phyloP scores from a whole-genome alignment of 495 filamentous ascomycete species.

The Pyronema domesticum region DNA sequence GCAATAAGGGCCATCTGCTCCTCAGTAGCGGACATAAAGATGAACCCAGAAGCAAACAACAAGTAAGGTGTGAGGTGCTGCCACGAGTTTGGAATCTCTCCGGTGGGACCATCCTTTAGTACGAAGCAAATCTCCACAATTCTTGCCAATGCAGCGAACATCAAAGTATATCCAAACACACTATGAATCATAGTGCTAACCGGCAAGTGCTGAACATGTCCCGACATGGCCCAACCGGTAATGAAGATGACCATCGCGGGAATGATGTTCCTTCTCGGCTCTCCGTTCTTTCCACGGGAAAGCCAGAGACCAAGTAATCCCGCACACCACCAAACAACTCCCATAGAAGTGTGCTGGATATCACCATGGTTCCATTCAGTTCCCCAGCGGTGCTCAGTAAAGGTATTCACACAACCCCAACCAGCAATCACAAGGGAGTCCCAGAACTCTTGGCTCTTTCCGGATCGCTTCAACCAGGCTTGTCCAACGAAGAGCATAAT shows the following conservation, averaged over 20 bases:
- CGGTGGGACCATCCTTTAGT: slow-evolving; percentile 46
- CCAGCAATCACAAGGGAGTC: slow-evolving; percentile 77
- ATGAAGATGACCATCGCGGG: slow-evolving; percentile 77
- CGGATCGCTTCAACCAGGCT: slow-evolving; percentile 64
- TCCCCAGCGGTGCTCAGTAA: slow-evolving; percentile 95
- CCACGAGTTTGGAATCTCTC: slow-evolving; percentile 62
- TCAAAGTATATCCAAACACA: slow-evolving; percentile 90
- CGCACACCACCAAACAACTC: slow-evolving; percentile 91
- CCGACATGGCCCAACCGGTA: slow-evolving; percentile 89
- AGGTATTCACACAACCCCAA: slow-evolving; percentile 91
- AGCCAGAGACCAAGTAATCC: slow-evolving; percentile 86
- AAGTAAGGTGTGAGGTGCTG: slow-evolving; percentile 84
- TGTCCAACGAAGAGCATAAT: slow-evolving; percentile 80
- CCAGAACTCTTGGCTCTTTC: slow-evolving; percentile 91
- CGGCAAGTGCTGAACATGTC: slow-evolving; percentile 63
- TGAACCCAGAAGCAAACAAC: slow-evolving; percentile 80
- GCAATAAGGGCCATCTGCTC: slow-evolving; percentile 74
- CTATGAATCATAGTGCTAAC: slow-evolving; percentile 78
- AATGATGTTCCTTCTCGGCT: slow-evolving; percentile 78
- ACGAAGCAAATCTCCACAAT: slow-evolving; percentile 89
- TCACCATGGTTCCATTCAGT: slow-evolving; percentile 80
- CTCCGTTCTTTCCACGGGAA: slow-evolving; percentile 60
- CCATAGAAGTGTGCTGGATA: slow-evolving; percentile 94
- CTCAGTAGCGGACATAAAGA: slow-evolving; percentile 95
- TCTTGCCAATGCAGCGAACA: slow-evolving; percentile 67